Conservation (phyloP, 2,329 filamentous ascomycete species). For the Hypoxylon sp. region DNA sequence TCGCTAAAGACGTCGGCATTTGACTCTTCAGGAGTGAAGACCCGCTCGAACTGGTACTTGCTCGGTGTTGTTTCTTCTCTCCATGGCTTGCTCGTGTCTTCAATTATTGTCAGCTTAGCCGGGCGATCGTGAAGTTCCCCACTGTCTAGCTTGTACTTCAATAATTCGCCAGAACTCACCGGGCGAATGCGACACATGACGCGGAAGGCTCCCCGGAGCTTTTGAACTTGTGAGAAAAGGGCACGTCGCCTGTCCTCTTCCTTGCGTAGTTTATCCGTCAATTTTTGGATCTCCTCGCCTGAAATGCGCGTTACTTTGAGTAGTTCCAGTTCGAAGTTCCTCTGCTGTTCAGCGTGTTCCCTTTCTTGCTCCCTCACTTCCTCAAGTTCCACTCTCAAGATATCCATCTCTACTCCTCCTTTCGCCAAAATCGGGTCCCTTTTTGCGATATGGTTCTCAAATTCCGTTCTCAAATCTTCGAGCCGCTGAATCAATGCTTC, state of each 20-base stretch:
- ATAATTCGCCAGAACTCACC: constrained; percentile 39
- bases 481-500: not conserved
- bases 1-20: constrained; percentile 93
- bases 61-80: constrained; percentile 63
- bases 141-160: constrained; percentile 20
- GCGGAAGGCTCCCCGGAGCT: constrained; percentile 95
- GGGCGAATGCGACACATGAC: constrained; percentile 97
- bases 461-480: not conserved
- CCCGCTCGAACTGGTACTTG: constrained; percentile 88
- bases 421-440: not conserved
- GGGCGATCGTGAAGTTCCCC: constrained; percentile 31
- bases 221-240: constrained; percentile 95
- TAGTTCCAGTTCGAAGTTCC: not conserved
- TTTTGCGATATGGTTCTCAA: not conserved
- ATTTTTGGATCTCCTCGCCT: not conserved
- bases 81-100: constrained; percentile 81
- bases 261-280: constrained; percentile 35
- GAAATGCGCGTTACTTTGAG: not conserved
- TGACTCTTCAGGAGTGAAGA: constrained; percentile 82
- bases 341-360: not conserved
- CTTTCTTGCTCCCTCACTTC: constrained; percentile 1
- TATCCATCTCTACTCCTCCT: not conserved
- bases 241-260: constrained; percentile 76
- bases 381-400: constrained; percentile 14
- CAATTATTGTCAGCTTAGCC: constrained; percentile 75